Percentiles rank a stretch among this genome's conserved stretches.
Conservation (phyloP, 305 asterid species). For the Stenogyne calaminthoides region DNA sequence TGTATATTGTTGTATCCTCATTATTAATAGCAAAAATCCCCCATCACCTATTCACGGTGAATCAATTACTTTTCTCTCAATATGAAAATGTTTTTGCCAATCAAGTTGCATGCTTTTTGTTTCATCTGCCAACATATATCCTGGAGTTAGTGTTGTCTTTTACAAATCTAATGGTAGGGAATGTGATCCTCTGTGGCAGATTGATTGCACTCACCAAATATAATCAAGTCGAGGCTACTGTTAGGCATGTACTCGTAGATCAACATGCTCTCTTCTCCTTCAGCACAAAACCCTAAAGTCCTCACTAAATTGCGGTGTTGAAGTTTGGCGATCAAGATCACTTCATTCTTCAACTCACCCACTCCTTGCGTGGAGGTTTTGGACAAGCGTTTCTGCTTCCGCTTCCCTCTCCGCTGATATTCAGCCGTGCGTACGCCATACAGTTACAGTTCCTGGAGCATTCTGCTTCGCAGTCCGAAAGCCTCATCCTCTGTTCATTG, state of each 20-base stretch:
- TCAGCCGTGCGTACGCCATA: no score
- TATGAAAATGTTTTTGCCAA: neutral
- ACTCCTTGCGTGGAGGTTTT: neutral
- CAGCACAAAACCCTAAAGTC: neutral
- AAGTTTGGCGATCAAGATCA: slow-evolving; percentile 39
- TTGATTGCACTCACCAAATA: neutral
- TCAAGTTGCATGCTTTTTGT: neutral
- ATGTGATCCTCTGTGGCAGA: no score
- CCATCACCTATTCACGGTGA: no score
- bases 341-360: slow-evolving; percentile 32
- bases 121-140: neutral
- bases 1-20: no score
- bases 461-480: no score
- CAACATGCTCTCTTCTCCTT: neutral
- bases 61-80: no score
- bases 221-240: neutral
- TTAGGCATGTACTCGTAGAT: neutral
- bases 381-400: neutral
- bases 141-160: neutral
- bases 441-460: no score
- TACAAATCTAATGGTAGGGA: neutral
- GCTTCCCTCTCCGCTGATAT: no score
- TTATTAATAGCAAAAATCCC: no score
- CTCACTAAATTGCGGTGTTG: slow-evolving; percentile 38
- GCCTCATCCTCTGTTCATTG: no score